Base-by-base conservation (phyloP, 257 asterid species). In the Jasminum sambac region DNA sequence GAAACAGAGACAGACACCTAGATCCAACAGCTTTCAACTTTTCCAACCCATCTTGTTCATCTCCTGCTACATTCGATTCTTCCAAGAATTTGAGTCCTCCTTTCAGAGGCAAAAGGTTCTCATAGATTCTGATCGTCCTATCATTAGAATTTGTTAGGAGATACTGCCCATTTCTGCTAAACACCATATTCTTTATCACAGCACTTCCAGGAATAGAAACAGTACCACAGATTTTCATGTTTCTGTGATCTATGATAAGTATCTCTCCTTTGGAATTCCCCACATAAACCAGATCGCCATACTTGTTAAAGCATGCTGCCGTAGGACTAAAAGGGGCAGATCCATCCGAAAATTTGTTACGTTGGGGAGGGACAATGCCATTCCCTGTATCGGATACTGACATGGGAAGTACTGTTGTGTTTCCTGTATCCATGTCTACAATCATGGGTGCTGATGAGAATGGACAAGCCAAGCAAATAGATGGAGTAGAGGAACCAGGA, bases 191-290 rank as follows among this genome's bases (percentile, higher is more conserved):
- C 87, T 90, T 92, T 71, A 92, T 81, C 78, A 92, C 90, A 67
- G 92, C 85, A 69, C 72, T 72, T 44, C 95, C 98, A 19, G 94
- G 89, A 79, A 85, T 70, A 19, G 89, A 75, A 75, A 92, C 77
- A 36, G 88, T 62, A 57, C 84, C 96, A 23, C 88, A 79, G 68
- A 92, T 84, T 73, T 81, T 79, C 30, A 79, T 50, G 11, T 68
- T 78, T 70, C 52, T 77, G 59, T 85, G 80, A 82, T 88, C 98
- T 69, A 92, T 76, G 42, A 92, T 79, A 38, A 92, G 85, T 80
- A 92, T 87, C 84, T 92, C 98, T 70, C 96, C 98, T 79, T 84
- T 90, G 66, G 96, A 90, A 61, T 90, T 92, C 41, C 98, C 98
- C 65, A 87, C 85, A 74, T 90, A 90, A 55, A 88, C 88, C 78